Evolutionary conservation across 257 asterid genomes (phyloP).

Genomic region (Lycium ferocissimum): DNA sequence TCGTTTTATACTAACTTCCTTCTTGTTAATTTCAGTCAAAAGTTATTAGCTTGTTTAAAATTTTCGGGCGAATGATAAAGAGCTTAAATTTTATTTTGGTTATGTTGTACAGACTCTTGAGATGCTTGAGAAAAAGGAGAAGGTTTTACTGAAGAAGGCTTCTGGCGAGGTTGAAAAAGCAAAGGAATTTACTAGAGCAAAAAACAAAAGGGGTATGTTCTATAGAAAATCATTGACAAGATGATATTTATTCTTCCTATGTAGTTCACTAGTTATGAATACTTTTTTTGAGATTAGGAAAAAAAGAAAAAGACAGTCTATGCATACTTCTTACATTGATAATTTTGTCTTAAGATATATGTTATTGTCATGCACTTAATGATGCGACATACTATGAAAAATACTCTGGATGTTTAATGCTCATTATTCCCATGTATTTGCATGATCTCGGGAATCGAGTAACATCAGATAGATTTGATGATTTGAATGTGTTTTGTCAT

Average conservation of each 20-base stretch:
- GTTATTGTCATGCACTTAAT: not conserved
- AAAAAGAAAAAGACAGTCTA: too few species aligned
- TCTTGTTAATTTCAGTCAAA: not conserved
- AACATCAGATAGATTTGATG: not conserved
- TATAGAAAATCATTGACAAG: constrained; percentile 14
- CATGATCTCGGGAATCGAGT: not conserved
- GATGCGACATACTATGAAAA: constrained; percentile 1
- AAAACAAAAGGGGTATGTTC: constrained; percentile 74
- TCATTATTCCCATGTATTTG: constrained; percentile 5
- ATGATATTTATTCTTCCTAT: constrained; percentile 5
- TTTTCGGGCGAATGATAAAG: not conserved
- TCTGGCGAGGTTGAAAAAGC: constrained; percentile 77
- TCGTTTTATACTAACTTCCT: not conserved
- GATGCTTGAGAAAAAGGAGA: constrained; percentile 86
- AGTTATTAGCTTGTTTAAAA: not conserved
- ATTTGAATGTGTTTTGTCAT: not conserved
- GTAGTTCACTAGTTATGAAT: constrained; percentile 7
- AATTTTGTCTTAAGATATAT: not conserved
- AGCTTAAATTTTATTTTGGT: constrained; percentile 18
- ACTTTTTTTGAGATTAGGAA: too few species aligned
- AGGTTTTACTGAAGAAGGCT: constrained; percentile 74
- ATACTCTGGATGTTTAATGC: not conserved
- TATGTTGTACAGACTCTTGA: constrained; percentile 66
- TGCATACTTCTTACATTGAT: not conserved
- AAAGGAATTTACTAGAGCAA: constrained; percentile 76